phyloP scores from a whole-genome alignment of 1,284 basidiomycete genomes.

The Cystobasidium sp. region DNA sequence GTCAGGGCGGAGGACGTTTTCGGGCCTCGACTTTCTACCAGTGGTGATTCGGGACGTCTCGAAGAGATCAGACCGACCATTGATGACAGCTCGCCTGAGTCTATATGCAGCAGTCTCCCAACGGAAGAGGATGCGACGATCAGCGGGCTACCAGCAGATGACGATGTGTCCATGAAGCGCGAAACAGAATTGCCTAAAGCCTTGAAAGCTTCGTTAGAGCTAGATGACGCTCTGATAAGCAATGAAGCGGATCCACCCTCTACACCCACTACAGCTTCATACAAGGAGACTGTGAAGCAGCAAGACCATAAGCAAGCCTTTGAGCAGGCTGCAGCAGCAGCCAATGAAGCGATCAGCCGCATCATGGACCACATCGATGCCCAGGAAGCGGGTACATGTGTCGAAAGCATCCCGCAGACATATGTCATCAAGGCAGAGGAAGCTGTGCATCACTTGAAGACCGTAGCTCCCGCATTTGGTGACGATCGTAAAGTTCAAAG shows the following conservation, averaged over 20 bases:
- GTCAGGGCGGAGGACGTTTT: neutral
- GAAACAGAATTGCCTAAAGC: no score
- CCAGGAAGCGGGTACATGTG: neutral
- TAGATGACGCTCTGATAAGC: no score
- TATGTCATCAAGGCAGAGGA: neutral
- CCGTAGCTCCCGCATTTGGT: neutral
- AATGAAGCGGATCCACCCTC: no score
- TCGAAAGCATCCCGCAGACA: no score
- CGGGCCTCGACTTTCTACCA: conserved; percentile 3
- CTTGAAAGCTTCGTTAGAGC: no score
- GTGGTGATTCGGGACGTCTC: neutral
- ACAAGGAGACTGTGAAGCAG: no score
- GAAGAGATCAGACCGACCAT: neutral
- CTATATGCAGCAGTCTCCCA: no score
- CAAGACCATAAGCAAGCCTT: neutral
- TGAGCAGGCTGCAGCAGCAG: neutral
- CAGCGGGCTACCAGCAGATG: no score
- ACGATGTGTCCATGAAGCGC: no score
- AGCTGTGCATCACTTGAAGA: neutral
- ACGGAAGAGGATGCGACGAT: no score
- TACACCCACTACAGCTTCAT: no score
- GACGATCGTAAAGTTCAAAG: neutral
- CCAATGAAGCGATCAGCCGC: conserved; percentile 76
- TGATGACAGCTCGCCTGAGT: no score
- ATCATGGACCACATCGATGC: conserved; percentile 63